phyloP scores from a whole-genome alignment of 352 stramenopile species.

The Pythium brassicae region DNA sequence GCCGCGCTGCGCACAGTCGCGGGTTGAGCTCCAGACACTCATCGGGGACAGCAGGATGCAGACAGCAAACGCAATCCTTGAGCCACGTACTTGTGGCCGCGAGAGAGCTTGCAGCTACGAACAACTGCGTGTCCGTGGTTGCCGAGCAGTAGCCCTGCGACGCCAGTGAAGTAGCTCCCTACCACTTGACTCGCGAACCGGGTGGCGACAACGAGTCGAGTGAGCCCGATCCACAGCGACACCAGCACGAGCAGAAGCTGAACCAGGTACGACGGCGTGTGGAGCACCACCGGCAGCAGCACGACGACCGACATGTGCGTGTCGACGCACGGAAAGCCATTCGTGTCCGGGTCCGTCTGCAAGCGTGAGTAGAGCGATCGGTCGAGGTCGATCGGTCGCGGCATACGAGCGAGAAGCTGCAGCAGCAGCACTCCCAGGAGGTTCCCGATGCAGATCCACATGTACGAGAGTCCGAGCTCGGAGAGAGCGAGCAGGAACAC shows the following conservation, averaged over 20 bases:
- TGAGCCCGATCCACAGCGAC: conserved; percentile 27
- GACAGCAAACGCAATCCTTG: not conserved
- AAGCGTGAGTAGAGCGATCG: conserved; percentile 20
- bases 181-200: conserved; percentile 57
- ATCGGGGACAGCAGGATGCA: not conserved
- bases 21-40: not conserved
- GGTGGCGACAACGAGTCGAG: conserved; percentile 35
- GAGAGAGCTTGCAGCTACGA: conserved; percentile 37
- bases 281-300: conserved; percentile 45
- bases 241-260: conserved; percentile 19
- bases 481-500: conserved; percentile 50
- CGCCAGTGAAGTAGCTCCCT: conserved; percentile 55
- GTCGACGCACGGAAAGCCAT: conserved; percentile 49
- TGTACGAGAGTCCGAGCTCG: conserved; percentile 58
- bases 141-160: conserved; percentile 47
- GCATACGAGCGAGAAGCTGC: conserved; percentile 37
- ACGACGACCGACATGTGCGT: conserved; percentile 73
- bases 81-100: conserved; percentile 34
- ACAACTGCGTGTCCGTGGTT: conserved; percentile 55
- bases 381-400: conserved; percentile 54
- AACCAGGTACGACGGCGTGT: conserved; percentile 27
- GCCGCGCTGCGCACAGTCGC: conserved; percentile 16
- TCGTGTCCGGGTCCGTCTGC: conserved; percentile 11
- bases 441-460: conserved; percentile 66
- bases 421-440: conserved; percentile 40